A percentile compares a stretch with the other conserved stretches of the same genome.
phyloP scores from a whole-genome alignment of 2,329 filamentous ascomycete genomes.

The Fonsecaea pugnacius region DNA sequence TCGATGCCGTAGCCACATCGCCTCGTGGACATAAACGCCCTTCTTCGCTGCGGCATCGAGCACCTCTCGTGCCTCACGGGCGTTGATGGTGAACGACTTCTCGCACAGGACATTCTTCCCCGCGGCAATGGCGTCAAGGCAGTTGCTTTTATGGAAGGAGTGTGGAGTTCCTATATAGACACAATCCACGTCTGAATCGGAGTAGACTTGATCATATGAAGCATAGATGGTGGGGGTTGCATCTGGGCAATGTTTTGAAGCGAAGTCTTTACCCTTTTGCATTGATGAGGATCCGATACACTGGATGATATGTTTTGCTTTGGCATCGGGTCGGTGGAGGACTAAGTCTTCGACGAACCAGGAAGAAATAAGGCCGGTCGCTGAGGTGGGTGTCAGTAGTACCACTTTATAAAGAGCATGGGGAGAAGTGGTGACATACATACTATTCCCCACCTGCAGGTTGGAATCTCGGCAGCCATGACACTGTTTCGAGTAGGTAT shows the following conservation, averaged over 20 bases:
- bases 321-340: conserved; percentile 43
- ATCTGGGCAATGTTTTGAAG: conserved; percentile 39
- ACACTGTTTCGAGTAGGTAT: background rate
- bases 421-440: conserved; percentile 18
- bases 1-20: conserved; percentile 78
- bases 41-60: conserved; percentile 71
- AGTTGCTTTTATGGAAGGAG: conserved; percentile 90
- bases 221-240: conserved; percentile 25
- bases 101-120: conserved; percentile 61
- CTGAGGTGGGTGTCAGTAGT: conserved; percentile 25
- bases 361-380: conserved; percentile 52
- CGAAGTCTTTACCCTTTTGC: conserved; percentile 48
- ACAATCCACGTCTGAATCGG: conserved; percentile 38
- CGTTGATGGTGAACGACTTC: conserved; percentile 86
- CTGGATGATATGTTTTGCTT: conserved; percentile 50
- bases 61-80: conserved; percentile 73
- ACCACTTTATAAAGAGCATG: background rate
- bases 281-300: conserved; percentile 50
- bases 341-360: conserved; percentile 54
- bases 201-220: conserved; percentile 31
- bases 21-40: conserved; percentile 76
- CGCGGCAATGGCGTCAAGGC: conserved; percentile 69
- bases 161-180: conserved; percentile 55
- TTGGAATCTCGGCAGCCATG: conserved; percentile 24
- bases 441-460: conserved; percentile 34